Evolutionary conservation across 441 rosid genomes (phyloP).

Genomic region (Theobroma grandiflorum): DNA sequence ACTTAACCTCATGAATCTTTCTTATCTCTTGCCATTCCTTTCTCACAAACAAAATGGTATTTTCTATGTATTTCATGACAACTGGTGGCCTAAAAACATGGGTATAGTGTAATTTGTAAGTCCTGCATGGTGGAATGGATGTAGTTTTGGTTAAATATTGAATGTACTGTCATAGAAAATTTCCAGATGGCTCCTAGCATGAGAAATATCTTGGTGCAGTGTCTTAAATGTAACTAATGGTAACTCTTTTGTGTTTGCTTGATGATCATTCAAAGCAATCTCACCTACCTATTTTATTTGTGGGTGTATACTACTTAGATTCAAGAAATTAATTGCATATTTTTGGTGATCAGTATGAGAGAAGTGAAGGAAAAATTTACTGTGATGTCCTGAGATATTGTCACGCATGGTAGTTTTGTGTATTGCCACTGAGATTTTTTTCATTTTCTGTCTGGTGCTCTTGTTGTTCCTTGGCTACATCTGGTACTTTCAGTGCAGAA

Average conservation of each 20-base stretch:
- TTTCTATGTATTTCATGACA: constrained; percentile 4
- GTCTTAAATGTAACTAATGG: not conserved
- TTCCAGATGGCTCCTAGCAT: not conserved
- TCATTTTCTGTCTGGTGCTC: not conserved
- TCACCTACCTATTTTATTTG: not conserved
- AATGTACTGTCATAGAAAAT: not conserved
- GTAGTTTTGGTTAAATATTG: too few species aligned
- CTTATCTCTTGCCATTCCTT: constrained; percentile 14
- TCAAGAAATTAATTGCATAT: not conserved
- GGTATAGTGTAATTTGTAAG: not conserved
- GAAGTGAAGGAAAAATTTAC: not conserved
- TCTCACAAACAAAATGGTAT: not conserved
- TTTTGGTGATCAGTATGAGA: not conserved
- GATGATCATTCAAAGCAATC: constrained; percentile 6
- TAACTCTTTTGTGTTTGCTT: not conserved
- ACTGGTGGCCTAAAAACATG: constrained; percentile 7
- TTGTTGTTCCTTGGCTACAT: not conserved
- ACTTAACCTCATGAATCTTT: constrained; percentile 10
- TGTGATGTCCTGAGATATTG: not conserved
- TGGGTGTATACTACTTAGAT: not conserved
- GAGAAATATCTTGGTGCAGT: constrained; percentile 1
- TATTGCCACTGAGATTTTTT: not conserved
- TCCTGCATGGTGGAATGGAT: not conserved
- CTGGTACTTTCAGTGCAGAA: not conserved
- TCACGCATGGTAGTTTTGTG: constrained; percentile 1